phyloP scores from a whole-genome alignment of 2,329 filamentous ascomycete species.

The Xylaria digitata region DNA sequence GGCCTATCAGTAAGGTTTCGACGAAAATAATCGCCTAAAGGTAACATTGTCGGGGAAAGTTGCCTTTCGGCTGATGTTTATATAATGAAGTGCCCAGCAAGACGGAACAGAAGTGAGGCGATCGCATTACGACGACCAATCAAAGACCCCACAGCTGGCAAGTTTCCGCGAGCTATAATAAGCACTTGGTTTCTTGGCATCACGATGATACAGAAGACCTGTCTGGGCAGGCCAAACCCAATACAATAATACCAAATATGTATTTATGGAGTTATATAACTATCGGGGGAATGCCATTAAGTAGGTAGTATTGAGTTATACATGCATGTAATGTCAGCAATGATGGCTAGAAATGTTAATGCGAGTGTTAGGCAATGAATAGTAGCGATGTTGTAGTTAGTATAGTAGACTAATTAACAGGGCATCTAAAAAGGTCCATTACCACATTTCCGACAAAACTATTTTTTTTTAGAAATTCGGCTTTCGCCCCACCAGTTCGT shows the following conservation, averaged over 20 bases:
- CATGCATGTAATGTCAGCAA: no score
- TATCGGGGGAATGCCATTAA: background rate
- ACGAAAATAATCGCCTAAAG: background rate
- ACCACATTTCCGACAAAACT: no score
- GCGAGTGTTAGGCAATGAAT: no score
- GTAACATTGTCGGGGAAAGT: conserved; percentile 28
- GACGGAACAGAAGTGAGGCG: background rate
- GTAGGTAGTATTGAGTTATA: no score
- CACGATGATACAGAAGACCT: background rate
- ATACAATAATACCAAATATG: background rate
- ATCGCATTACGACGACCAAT: background rate
- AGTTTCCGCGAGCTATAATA: conserved; percentile 32
- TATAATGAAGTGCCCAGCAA: background rate
- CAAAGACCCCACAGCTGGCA: conserved; percentile 25
- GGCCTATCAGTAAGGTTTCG: background rate
- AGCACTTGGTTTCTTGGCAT: conserved; percentile 14
- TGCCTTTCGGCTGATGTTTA: conserved; percentile 20
- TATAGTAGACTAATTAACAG: no score
- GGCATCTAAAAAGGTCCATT: no score
- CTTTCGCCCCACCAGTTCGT: no score
- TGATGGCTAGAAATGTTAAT: no score
- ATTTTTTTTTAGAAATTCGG: no score
- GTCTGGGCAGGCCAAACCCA: no score
- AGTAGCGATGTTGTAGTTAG: no score
- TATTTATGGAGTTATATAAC: no score